Conservation (phyloP, 148 eudicot species). For the Camellia sinensis region DNA sequence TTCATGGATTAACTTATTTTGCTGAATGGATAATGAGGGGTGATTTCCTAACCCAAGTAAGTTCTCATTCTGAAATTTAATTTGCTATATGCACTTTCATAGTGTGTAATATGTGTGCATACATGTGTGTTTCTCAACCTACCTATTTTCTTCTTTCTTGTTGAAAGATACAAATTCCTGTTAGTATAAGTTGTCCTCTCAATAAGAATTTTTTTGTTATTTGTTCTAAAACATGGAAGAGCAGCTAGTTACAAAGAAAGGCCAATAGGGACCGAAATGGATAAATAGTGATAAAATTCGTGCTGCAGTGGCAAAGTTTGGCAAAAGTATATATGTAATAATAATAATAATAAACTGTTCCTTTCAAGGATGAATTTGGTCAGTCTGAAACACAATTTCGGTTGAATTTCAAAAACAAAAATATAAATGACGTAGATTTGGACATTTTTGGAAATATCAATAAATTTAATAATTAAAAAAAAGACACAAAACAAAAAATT, state of each 20-base stretch:
- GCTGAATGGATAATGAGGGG: conserved; percentile 13
- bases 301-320: too few species aligned
- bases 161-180: background rate
- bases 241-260: background rate
- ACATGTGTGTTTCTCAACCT: background rate
- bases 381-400: too few species aligned
- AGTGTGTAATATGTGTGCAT: background rate
- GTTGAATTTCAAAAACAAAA: too few species aligned
- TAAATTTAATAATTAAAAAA: too few species aligned
- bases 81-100: background rate
- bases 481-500: too few species aligned
- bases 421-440: too few species aligned
- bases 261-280: too few species aligned
- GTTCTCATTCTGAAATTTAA: conserved; percentile 8
- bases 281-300: too few species aligned
- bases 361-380: too few species aligned
- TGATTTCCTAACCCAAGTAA: conserved; percentile 27
- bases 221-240: background rate
- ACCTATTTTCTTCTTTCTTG: background rate
- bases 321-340: too few species aligned
- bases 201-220: background rate
- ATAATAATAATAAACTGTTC: too few species aligned
- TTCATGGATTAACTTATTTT: conserved; percentile 53
- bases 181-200: background rate
- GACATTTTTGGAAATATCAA: too few species aligned